phyloP scores from a whole-genome alignment of 2,329 filamentous ascomycete genomes.

The Neonectria sp. region DNA sequence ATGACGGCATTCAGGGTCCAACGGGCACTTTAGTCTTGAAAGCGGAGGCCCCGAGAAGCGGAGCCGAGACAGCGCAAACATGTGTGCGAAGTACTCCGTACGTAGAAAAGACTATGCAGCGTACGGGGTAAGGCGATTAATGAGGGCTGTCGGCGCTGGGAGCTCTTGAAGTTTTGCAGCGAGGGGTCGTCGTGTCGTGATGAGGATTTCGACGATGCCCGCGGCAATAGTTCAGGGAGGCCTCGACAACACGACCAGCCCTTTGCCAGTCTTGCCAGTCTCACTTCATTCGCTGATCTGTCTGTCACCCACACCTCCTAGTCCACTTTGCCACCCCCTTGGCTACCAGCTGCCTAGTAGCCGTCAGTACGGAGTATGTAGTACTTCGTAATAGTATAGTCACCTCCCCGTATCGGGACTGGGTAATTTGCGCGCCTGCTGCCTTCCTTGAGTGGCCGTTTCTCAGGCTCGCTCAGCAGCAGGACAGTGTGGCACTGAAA shows the following conservation, averaged over 20 bases:
- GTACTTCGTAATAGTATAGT: not conserved
- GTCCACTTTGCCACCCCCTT: slow-evolving; percentile 7
- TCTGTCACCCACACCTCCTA: slow-evolving; percentile 4
- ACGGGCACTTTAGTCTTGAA: slow-evolving; percentile 3
- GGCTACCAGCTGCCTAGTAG: not conserved
- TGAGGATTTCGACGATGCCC: not conserved
- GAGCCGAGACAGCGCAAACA: not conserved
- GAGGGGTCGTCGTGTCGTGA: not conserved
- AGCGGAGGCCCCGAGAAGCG: not conserved
- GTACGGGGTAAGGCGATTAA: not conserved
- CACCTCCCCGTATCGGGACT: too few species aligned
- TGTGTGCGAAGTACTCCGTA: not conserved
- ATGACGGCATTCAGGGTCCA: slow-evolving; percentile 16
- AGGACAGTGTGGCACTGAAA: not conserved
- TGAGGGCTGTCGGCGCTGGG: not conserved
- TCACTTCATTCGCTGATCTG: not conserved
- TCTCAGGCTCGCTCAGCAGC: not conserved
- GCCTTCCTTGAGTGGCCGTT: too few species aligned
- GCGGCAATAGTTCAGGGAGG: not conserved
- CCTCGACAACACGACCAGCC: not conserved
- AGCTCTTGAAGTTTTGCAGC: not conserved
- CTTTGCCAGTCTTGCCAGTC: not conserved
- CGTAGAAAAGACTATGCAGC: not conserved
- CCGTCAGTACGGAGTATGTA: not conserved
- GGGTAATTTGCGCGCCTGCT: too few species aligned